Conservation (phyloP, 148 eudicot genomes). For the Heliamphora exappendiculata region DNA sequence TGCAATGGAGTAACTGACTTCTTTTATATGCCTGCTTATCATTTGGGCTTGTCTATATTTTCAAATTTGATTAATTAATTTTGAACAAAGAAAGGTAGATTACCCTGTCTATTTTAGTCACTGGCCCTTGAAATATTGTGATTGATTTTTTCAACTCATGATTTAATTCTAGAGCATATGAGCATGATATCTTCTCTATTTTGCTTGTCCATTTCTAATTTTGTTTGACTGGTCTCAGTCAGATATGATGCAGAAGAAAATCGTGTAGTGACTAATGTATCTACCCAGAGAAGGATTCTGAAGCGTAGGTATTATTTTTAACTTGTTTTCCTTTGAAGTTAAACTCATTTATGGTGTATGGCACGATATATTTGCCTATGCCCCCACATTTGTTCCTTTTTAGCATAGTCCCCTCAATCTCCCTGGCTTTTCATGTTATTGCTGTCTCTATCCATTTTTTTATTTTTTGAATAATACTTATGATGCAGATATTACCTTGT, state of each 20-base stretch:
- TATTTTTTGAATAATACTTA: conserved; percentile 7
- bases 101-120: not conserved
- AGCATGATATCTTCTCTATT: not conserved
- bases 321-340: not conserved
- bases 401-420: too few species aligned
- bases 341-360: not conserved
- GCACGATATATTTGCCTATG: not conserved
- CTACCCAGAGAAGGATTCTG: conserved; percentile 67
- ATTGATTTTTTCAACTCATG: not conserved
- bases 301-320: conserved; percentile 67
- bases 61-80: not conserved
- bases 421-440: too few species aligned
- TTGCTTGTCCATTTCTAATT: not conserved
- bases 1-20: not conserved
- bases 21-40: not conserved
- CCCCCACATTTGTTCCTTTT: not conserved
- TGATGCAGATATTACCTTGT: conserved; percentile 82
- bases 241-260: conserved; percentile 72
- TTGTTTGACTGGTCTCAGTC: conserved; percentile 49
- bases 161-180: not conserved
- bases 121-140: not conserved
- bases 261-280: conserved; percentile 49
- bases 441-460: not conserved
- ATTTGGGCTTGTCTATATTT: not conserved
- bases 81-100: not conserved